Percentiles rank a stretch among this genome's conserved stretches.
phyloP scores from a whole-genome alignment of 1,284 basidiomycete genomes.

The Ustilago vetiveriae region DNA sequence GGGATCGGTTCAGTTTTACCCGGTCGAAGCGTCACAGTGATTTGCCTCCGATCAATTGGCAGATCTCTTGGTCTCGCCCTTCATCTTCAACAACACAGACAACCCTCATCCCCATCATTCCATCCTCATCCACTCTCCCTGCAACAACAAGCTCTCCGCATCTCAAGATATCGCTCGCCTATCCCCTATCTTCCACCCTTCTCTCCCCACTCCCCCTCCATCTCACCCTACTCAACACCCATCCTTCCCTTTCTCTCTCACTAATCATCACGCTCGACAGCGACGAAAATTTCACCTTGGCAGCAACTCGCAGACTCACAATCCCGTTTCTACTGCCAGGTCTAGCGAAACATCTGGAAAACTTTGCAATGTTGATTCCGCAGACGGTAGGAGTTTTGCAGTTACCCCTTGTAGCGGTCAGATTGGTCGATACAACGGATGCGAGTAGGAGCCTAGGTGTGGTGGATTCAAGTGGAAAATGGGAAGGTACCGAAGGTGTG shows the following conservation, averaged over 20 bases:
- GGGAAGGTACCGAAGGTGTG: not conserved
- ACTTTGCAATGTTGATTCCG: constrained; percentile 12
- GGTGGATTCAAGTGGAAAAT: not conserved
- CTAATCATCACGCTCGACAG: constrained; percentile 25
- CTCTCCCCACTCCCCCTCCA: constrained; percentile 2
- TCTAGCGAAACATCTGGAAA: not conserved
- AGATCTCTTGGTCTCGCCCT: constrained; percentile 10
- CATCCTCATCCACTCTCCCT: no score
- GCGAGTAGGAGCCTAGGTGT: not conserved
- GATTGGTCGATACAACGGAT: constrained; percentile 2
- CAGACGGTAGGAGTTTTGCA: constrained; percentile 2
- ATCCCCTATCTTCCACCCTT: not conserved
- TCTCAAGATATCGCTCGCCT: constrained; percentile 10
- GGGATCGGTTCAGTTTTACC: constrained; percentile 28
- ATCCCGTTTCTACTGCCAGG: constrained; percentile 25
- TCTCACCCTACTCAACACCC: constrained; percentile 9
- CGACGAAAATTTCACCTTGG: constrained; percentile 25
- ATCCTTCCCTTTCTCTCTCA: constrained; percentile 1
- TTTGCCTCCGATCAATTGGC: not conserved
- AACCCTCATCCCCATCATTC: constrained; percentile 10
- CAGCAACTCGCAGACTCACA: constrained; percentile 14
- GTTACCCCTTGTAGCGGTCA: constrained; percentile 8
- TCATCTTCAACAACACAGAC: not conserved
- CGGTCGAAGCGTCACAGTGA: not conserved
- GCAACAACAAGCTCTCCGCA: not conserved